Base-by-base conservation (phyloP, 768 basidiomycete genomes). In the Coprinopsis strossmayeri region DNA sequence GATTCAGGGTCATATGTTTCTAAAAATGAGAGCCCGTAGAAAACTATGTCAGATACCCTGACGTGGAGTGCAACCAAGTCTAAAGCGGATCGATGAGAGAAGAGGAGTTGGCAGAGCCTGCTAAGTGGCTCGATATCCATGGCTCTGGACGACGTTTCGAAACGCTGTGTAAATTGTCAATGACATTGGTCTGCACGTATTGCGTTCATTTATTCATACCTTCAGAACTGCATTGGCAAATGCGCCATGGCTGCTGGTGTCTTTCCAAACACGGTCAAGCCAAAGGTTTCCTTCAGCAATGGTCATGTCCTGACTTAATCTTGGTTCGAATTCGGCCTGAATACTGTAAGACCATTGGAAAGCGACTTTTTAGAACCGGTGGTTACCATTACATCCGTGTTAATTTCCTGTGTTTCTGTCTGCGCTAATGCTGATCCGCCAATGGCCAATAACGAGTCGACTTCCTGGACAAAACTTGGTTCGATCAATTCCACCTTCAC, bases 1-100 rank as follows among this genome's bases (percentile, higher is more conserved):
- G 80, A 83, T 58, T 89, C 87, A 53, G 84, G 89, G 56, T 89
- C 87, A 55, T 85, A 89, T 34, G 80, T 74, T 48, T 86, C 78
- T 35, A 89, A 64, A 50, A 88, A 74, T 13, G 67, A 64, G 37
- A 90, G 63, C 0, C 80, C 77, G 53, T 79, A 72, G 23, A 76
- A 79, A 25, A 88, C 65, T n/a, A 91, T 59, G 46, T 82, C 79
- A 10, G 73, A 70, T n/a, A 88, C 64, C 49, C 72, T 77, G 17
- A 77, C 63, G 59, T 91, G 84, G 21, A 91, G 64, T 5, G 85
- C 76, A 37, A 91, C 55, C 39, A 87, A 74, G 56, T 91, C 87
- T 17, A 91, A 63, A 0, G 78, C 76, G 20, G 64, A 61, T 52
- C 82, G 79, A 46, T 79, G 71, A 12, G 70, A 67, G 53, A 77